Base-by-base conservation (phyloP, 148 eudicot genomes). In the Euryodendron excelsum region DNA sequence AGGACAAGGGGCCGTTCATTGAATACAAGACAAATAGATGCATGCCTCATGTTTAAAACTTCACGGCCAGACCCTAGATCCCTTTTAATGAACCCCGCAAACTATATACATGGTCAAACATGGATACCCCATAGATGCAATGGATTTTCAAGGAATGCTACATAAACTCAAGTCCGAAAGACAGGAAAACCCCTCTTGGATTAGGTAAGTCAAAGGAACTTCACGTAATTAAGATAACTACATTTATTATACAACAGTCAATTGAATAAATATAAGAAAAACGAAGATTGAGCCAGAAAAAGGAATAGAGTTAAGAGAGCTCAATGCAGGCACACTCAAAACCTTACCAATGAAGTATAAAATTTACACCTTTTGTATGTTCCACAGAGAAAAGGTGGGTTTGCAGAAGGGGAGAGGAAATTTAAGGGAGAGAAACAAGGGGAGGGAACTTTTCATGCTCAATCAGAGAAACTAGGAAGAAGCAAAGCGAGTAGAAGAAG, bases 1-100 rank as follows among this genome's bases (percentile, higher is more conserved):
- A 82, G 48, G 50, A 68, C 72, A 50, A 72, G 75, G 34, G 30
- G 33, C 47, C 11, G 23, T 31, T 64, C 21, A 64, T 15, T 33
- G n/a, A 31, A 64, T 1, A 64, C 68, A 64, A 64, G 21, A n/a
- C 68, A 64, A 31, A 64, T 33, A 60, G 64, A 25, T 27, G 64
- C 33, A 48, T 14, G 11, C 17, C 53, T 13, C 53, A 14, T 10
- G 14, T 48, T 48, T 0, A 2, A 41, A 9, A 41, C 45, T 41
- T 41, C 9, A 41, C 9, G 14, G 53, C 53, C 2, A 48, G 53
- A 48, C 53, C 53, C n/a, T 55, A 55, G 23, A 55, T 55, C 20
- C 60, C 25, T 18, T 3, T 18, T 18, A 55, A 55, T 23, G 25
- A 55, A 55, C 25, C 23, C 23, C 14, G 23, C 60, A 18, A 18